Conservation (phyloP, 2,329 filamentous ascomycete genomes). For the Aspergillus candidus region DNA sequence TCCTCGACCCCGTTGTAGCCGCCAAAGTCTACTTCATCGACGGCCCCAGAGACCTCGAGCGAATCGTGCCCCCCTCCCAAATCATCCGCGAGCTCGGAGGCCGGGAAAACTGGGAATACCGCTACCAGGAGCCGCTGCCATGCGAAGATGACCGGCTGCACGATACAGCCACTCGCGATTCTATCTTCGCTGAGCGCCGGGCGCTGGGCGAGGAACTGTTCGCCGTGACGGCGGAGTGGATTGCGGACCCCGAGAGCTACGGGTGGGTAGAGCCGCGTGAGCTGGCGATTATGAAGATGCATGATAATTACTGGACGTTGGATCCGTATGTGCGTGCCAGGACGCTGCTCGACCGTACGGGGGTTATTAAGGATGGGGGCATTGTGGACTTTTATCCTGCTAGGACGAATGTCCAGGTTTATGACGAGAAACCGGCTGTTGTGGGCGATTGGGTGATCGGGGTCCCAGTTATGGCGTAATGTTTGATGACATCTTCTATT, state of each 20-base stretch:
- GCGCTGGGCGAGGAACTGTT: slow-evolving; percentile 66
- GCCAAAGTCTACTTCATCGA: slow-evolving; percentile 87
- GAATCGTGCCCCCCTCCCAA: slow-evolving; percentile 61
- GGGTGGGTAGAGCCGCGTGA: slow-evolving; percentile 37
- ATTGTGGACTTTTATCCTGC: no score
- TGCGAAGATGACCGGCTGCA: slow-evolving; percentile 71
- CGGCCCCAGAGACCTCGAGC: slow-evolving; percentile 65
- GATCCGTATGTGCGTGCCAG: slow-evolving; percentile 80
- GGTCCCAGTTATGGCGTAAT: no score
- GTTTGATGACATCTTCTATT: no score
- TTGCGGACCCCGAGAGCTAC: slow-evolving; percentile 48
- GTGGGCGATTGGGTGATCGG: no score
- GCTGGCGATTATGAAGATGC: slow-evolving; percentile 57
- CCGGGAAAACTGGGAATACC: slow-evolving; percentile 72
- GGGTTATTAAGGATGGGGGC: slow-evolving; percentile 48
- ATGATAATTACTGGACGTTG: slow-evolving; percentile 75
- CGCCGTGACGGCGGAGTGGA: slow-evolving; percentile 66
- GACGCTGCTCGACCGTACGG: slow-evolving; percentile 71
- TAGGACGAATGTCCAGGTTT: no score
- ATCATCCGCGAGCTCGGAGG: slow-evolving; percentile 78
- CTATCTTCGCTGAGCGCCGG: slow-evolving; percentile 57
- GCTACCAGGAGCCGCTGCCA: slow-evolving; percentile 67
- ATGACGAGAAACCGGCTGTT: no score
- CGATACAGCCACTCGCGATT: slow-evolving; percentile 55
- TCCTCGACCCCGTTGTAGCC: slow-evolving; percentile 91